Evolutionary conservation across 2,329 filamentous ascomycete genomes (phyloP), one percentile per base, ranked within the genome.

Genomic region (Magnaporthiopsis rhizophila): DNA sequence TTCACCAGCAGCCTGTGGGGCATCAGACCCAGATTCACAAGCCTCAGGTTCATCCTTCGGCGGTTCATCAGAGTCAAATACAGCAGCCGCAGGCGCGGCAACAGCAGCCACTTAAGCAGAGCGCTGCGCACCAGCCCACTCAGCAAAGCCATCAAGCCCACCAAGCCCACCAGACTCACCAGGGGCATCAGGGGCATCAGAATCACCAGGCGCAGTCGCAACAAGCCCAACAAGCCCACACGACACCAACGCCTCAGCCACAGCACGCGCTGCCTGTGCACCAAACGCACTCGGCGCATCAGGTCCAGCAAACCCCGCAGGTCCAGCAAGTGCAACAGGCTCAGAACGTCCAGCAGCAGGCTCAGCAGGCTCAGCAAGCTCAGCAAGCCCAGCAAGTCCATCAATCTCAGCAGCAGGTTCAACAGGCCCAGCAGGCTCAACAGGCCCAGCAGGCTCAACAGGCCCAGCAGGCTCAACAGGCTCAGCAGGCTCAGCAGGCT

Each of bases 131-230:
- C 0, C 70, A 66, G 5, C 59, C 66, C 9, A n/a, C 34, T 24
- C 62, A 60, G 4, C 59, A 60, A n/a, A 26, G 69, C 13, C 69
- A 73, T 13, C 71, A 70, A 36, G 61, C 59, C 24, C 75, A 74
- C 26, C 73, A 74, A 66, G 70, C 71, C 30, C 30, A 60, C 13
- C 59, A 60, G 12, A 26, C 69, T 11, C 69, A 73, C 15, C 71
- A 70, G 38, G 72, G 72, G 34, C 74, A 74, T 32, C 68, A 74
- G 32, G 72, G 74, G 18, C 76, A 76, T 50, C 74, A 74, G 18
- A 62, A 61, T 24, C 75, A 74, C 24, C 73, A 74, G 67, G 70
- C 71, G 65, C 73, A 73, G 60, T 67, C 72, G 56, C 74, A 75
- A 57, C 67, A 71, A 5, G 70, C 72, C 15, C 74, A 76, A 36